Percentiles rank a stretch among this genome's conserved stretches.
phyloP scores from a whole-genome alignment of 1,139 yeast species.

The Yamadazyma buinensis region DNA sequence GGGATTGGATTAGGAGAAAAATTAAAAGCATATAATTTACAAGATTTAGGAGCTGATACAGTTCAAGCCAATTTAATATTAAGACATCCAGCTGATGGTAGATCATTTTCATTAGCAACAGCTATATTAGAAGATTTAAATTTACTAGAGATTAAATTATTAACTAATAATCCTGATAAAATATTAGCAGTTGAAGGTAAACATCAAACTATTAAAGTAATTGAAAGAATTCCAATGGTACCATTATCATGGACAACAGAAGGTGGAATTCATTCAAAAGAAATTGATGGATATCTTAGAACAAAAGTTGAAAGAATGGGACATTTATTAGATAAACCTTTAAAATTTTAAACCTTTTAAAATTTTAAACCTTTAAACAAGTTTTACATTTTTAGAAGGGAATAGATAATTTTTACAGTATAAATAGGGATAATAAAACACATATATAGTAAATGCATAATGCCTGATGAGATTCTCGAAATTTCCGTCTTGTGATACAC shows the following conservation, averaged over 20 bases:
- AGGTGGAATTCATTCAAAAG: constrained; percentile 73
- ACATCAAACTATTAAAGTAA: constrained; percentile 63
- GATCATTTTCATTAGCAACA: constrained; percentile 90
- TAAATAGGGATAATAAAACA: too few relatives aligned
- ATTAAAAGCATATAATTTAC: constrained; percentile 92
- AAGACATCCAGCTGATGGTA: constrained; percentile 95
- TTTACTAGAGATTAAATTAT: constrained; percentile 62
- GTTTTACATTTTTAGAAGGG: too few relatives aligned
- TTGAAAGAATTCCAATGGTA: constrained; percentile 92
- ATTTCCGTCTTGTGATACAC: too few relatives aligned
- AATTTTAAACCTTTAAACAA: too few relatives aligned
- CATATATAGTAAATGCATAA: too few relatives aligned
- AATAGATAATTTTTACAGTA: too few relatives aligned
- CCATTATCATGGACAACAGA: constrained; percentile 82
- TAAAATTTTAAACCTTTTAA: constrained; percentile 11
- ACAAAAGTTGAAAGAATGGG: constrained; percentile 98
- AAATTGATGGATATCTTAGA: constrained; percentile 86
- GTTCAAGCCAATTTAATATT: constrained; percentile 91
- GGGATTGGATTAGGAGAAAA: constrained; percentile 98
- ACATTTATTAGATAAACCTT: constrained; percentile 47
- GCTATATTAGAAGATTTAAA: constrained; percentile 87
- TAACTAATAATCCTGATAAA: constrained; percentile 96
- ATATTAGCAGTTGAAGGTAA: constrained; percentile 91
- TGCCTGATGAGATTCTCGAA: too few relatives aligned
- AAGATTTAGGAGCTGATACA: constrained; percentile 97